Evolutionary conservation across 140 eudicot species (phyloP).

Genomic region (Cichorium intybus): DNA sequence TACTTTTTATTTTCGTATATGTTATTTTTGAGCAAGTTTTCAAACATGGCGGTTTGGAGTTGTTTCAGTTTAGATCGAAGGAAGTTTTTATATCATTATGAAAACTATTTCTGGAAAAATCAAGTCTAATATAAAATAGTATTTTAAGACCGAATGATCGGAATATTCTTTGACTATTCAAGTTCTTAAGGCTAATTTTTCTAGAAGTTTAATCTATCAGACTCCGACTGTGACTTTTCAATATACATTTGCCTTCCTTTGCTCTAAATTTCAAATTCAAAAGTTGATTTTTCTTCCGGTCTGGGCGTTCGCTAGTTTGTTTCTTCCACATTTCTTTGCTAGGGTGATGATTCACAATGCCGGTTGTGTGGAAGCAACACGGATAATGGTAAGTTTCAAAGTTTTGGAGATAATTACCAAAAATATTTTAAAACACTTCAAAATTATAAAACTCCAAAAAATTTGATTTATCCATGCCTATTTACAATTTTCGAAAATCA

Average conservation of each 20-base stretch:
- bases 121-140: neutral
- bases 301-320: slow-evolving; percentile 26
- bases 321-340: slow-evolving; percentile 12
- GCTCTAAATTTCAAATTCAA: slow-evolving; percentile 8
- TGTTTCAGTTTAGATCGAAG: neutral
- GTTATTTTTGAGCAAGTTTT: neutral
- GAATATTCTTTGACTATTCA: neutral
- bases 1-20: neutral
- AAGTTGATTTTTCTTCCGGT: slow-evolving; percentile 14
- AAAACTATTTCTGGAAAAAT: neutral
- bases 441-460: no score
- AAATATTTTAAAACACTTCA: no score
- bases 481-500: no score
- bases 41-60: neutral
- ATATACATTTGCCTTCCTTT: neutral
- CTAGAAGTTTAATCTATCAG: slow-evolving; percentile 18
- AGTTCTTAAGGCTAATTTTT: neutral
- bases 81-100: neutral
- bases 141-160: neutral
- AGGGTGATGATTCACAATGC: slow-evolving; percentile 95
- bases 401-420: no score
- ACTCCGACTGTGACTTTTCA: slow-evolving; percentile 14
- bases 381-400: slow-evolving; percentile 62
- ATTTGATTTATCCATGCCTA: no score
- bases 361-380: slow-evolving; percentile 70